Percentiles rank a stretch among this genome's conserved stretches.
These are phyloP conservation scores for Saccharomyces hybrid DNA, from an alignment of 1,139 yeast species.

Conservation along the genomic window DNA sequence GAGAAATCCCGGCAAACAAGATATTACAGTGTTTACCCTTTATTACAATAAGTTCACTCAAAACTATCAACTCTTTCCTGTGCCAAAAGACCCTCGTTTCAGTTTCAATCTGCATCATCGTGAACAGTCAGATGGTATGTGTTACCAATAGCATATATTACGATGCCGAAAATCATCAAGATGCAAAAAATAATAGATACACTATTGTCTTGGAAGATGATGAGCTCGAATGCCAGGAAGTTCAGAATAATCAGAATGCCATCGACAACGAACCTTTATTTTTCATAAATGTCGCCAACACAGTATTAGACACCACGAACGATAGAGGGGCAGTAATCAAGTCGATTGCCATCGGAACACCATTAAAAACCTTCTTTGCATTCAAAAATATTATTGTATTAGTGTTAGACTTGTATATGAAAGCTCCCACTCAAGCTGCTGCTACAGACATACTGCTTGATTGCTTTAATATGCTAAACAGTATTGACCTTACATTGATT, in stretches of 20 bases:
- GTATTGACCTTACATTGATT: slow-evolving; percentile 19
- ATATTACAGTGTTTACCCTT: slow-evolving; percentile 23
- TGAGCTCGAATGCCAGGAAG: slow-evolving; percentile 5
- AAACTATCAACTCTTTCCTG: slow-evolving; percentile 19
- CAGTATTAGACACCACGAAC: slow-evolving; percentile 20
- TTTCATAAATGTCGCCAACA: slow-evolving; percentile 23
- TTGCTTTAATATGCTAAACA: slow-evolving; percentile 21
- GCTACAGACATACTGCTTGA: slow-evolving; percentile 14
- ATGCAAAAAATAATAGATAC: background rate
- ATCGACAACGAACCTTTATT: slow-evolving; percentile 9
- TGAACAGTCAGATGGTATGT: background rate
- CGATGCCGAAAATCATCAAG: background rate
- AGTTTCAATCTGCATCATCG: background rate
- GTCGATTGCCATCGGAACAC: slow-evolving; percentile 40
- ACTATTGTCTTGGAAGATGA: slow-evolving; percentile 11
- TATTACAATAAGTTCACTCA: slow-evolving; percentile 15
- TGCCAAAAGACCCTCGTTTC: slow-evolving; percentile 3
- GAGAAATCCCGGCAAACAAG: slow-evolving; percentile 19
- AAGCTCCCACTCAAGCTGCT: slow-evolving; percentile 11
- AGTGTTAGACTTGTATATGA: slow-evolving; percentile 46
- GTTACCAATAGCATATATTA: background rate
- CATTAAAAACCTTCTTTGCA: slow-evolving; percentile 40
- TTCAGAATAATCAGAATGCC: background rate
- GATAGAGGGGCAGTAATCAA: slow-evolving; percentile 26
- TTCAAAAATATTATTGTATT: slow-evolving; percentile 30